A percentile compares a stretch with the other conserved stretches of the same genome.
Evolutionary conservation across 176 grass and related monocot genomes (phyloP).

Genomic region (Melocanna baccifera): DNA sequence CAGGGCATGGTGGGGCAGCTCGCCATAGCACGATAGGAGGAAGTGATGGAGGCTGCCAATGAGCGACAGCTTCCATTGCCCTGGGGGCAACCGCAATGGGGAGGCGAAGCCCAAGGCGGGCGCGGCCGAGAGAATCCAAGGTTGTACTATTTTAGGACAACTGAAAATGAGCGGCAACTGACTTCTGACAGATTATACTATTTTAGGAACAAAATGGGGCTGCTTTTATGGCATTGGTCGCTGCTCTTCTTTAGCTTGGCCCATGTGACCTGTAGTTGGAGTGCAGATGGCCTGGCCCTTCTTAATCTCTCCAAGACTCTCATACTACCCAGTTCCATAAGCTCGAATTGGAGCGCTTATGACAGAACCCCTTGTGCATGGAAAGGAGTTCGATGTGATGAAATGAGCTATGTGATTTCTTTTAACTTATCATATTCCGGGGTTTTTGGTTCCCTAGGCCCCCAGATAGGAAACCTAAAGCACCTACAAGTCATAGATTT

Average conservation of each 20-base stretch:
- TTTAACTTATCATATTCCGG: conserved; percentile 35
- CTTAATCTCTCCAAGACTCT: conserved; percentile 51
- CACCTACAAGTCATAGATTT: conserved; percentile 27
- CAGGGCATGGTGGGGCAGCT: not conserved
- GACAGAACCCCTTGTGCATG: conserved; percentile 58
- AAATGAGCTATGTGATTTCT: conserved; percentile 27
- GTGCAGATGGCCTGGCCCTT: conserved; percentile 51
- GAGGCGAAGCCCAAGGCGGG: no score
- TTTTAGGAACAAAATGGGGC: conserved; percentile 34
- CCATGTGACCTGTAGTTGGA: conserved; percentile 39
- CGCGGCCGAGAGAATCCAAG: no score
- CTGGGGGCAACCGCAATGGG: not conserved
- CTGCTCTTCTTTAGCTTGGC: conserved; percentile 19
- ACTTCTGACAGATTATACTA: not conserved
- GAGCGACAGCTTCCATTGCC: conserved; percentile 30
- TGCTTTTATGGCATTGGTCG: conserved; percentile 20
- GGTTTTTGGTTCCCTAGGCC: conserved; percentile 48
- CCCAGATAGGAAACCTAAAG: conserved; percentile 45
- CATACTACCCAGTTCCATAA: conserved; percentile 33
- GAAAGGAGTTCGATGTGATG: conserved; percentile 45
- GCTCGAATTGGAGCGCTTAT: conserved; percentile 46
- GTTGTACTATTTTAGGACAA: no score
- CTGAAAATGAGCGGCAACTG: no score
- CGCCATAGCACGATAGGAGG: not conserved
- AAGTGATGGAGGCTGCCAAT: conserved; percentile 44